A percentile compares a stretch with the other conserved stretches of the same genome.
phyloP scores from a whole-genome alignment of 2,329 filamentous ascomycete genomes.

The Fusarium pseudograminearum region DNA sequence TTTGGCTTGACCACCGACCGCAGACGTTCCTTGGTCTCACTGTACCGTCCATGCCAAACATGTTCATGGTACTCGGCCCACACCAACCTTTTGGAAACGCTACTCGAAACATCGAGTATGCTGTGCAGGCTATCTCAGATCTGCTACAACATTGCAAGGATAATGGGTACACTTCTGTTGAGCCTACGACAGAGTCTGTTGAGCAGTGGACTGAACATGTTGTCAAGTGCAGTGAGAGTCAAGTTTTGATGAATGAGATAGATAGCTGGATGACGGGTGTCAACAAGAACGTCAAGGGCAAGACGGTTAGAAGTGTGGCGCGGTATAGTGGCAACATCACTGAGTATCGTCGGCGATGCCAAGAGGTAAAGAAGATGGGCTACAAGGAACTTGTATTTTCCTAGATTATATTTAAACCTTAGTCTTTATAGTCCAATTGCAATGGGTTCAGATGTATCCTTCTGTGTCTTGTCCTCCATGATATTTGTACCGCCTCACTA shows the following conservation, averaged over 20 bases:
- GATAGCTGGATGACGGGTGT: conserved; percentile 68
- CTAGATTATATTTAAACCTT: neutral
- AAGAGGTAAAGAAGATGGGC: conserved; percentile 3
- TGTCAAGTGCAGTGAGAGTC: conserved; percentile 56
- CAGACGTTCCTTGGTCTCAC: conserved; percentile 23
- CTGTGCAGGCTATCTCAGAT: conserved; percentile 6
- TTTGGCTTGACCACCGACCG: conserved; percentile 37
- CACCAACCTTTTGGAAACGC: conserved; percentile 38
- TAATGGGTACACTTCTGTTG: conserved; percentile 16
- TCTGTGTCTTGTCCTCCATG: accelerated
- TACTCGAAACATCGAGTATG: conserved; percentile 34
- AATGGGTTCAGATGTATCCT: accelerated
- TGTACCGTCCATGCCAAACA: conserved; percentile 34
- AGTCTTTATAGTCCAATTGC: accelerated
- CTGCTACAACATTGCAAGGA: conserved; percentile 30
- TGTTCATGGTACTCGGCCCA: conserved; percentile 43
- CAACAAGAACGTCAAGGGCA: conserved; percentile 63
- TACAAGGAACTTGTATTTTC: conserved; percentile 22
- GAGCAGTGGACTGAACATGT: conserved; percentile 57
- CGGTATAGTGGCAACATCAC: conserved; percentile 31
- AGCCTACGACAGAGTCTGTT: conserved; percentile 21
- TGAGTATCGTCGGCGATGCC: conserved; percentile 32
- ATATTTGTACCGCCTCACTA: accelerated
- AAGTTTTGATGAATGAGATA: conserved; percentile 50
- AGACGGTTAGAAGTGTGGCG: conserved; percentile 56